A percentile compares a stretch with the other conserved stretches of the same genome.
phyloP scores from a whole-genome alignment of 495 filamentous ascomycete species.

The Aspergillus mulundensis region DNA sequence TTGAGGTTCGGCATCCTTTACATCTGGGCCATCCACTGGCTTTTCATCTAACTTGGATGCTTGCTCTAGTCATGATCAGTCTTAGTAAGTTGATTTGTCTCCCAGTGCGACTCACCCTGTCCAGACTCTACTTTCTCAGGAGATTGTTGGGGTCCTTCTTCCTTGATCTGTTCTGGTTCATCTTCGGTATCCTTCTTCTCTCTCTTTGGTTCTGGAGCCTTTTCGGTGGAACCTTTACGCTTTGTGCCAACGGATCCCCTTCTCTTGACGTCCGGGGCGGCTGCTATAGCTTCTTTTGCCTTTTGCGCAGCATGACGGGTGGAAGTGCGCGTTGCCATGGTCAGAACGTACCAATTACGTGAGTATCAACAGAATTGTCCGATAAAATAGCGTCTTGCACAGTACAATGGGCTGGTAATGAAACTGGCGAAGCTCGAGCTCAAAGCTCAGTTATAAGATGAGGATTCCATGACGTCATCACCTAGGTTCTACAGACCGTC shows the following conservation, averaged over 20 bases:
- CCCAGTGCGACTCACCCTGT: background rate
- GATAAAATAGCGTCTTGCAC: background rate
- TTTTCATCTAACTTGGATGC: background rate
- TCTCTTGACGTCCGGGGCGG: slow-evolving; percentile 23
- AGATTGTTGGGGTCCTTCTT: background rate
- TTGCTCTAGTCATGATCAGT: background rate
- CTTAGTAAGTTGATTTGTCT: background rate
- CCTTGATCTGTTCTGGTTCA: background rate
- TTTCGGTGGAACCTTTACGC: slow-evolving; percentile 30
- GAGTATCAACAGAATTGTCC: background rate
- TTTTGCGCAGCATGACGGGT: slow-evolving; percentile 42
- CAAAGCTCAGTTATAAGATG: slow-evolving; percentile 1
- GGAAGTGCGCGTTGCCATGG: slow-evolving; percentile 39
- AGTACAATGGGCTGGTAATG: background rate
- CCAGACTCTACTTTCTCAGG: slow-evolving; percentile 1
- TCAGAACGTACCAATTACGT: background rate
- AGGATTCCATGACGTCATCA: slow-evolving; percentile 26
- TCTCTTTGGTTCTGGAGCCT: slow-evolving; percentile 27
- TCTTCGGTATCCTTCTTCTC: slow-evolving; percentile 27
- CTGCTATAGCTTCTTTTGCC: slow-evolving; percentile 41
- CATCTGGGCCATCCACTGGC: slow-evolving; percentile 21
- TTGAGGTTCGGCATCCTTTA: slow-evolving; percentile 33
- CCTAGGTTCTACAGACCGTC: background rate
- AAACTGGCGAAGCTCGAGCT: background rate
- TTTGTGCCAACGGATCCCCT: slow-evolving; percentile 27